Evolutionary conservation across 139 green algal genomes (phyloP).

Genomic region (Chlamydomonas sp.): DNA sequence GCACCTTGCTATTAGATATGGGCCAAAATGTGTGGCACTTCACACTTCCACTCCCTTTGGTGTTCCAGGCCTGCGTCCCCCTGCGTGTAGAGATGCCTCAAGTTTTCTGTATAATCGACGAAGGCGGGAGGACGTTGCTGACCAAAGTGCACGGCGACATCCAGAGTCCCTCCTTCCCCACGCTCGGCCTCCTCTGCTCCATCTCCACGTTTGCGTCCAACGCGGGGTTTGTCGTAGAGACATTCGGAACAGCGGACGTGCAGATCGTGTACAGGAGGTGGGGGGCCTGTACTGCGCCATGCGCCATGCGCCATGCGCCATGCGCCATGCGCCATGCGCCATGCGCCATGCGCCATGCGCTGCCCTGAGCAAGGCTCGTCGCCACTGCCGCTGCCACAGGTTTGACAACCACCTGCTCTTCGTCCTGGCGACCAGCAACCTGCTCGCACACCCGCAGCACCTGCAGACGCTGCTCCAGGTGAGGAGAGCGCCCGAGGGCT

Average conservation of each 20-base stretch:
- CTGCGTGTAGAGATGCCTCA: conserved; percentile 11
- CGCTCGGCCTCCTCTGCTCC: conserved; percentile 29
- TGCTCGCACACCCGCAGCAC: conserved; percentile 23
- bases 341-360: too few species aligned
- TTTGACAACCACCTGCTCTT: conserved; percentile 32
- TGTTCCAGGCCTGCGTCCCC: too few species aligned
- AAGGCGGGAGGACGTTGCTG: conserved; percentile 24
- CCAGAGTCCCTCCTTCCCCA: conserved; percentile 32
- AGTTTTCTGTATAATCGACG: conserved; percentile 16
- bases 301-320: too few species aligned
- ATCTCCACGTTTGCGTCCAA: conserved; percentile 29
- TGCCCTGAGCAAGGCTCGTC: too few species aligned
- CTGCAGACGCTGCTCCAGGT: conserved; percentile 28
- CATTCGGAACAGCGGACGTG: conserved; percentile 29
- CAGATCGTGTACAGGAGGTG: conserved; percentile 31
- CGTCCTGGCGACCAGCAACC: conserved; percentile 34
- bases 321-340: too few species aligned
- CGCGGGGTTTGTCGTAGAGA: conserved; percentile 22
- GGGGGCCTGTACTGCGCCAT: too few species aligned
- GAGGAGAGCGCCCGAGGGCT: neutral
- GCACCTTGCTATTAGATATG: too few species aligned
- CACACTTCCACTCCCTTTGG: too few species aligned
- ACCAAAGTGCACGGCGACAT: conserved; percentile 28
- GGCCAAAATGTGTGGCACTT: too few species aligned
- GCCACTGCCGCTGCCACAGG: too few species aligned